A percentile compares a stretch with the other conserved stretches of the same genome.
These are phyloP conservation scores for Francoa sonchifolia DNA, from an alignment of 441 rosid species.

Conservation along the genomic window DNA sequence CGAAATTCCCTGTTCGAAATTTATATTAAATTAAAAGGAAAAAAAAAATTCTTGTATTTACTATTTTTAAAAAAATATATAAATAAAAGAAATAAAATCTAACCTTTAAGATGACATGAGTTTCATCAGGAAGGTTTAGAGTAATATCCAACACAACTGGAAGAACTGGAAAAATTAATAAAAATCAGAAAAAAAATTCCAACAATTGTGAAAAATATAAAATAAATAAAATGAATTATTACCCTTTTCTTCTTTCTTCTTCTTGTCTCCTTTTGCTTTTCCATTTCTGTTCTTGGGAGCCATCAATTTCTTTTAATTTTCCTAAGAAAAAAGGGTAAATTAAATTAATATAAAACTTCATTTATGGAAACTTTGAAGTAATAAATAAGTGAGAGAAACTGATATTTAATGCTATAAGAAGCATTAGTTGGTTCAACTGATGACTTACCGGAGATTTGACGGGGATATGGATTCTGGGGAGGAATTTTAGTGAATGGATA, in stretches of 20 bases:
- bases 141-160: constrained; percentile 75
- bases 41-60: too few species aligned
- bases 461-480: background rate
- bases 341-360: too few species aligned
- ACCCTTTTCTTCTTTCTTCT: constrained; percentile 95
- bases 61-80: too few species aligned
- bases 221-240: background rate
- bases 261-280: constrained; percentile 85
- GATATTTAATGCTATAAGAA: too few species aligned
- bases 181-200: background rate
- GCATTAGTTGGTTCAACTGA: too few species aligned
- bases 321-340: too few species aligned
- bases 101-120: constrained; percentile 58
- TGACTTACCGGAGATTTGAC: too few species aligned
- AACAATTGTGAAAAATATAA: background rate
- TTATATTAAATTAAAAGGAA: too few species aligned
- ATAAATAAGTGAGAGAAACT: too few species aligned
- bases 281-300: constrained; percentile 89
- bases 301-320: constrained; percentile 28
- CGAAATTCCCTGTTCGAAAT: constrained; percentile 56
- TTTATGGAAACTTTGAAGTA: too few species aligned
- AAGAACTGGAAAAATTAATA: constrained; percentile 45
- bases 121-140: constrained; percentile 73
- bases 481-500: background rate
- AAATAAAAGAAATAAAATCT: constrained; percentile 11